These are phyloP conservation scores for Eucalyptus fibrosa DNA, from an alignment of 345 rosid genomes.

Conservation along the genomic window DNA sequence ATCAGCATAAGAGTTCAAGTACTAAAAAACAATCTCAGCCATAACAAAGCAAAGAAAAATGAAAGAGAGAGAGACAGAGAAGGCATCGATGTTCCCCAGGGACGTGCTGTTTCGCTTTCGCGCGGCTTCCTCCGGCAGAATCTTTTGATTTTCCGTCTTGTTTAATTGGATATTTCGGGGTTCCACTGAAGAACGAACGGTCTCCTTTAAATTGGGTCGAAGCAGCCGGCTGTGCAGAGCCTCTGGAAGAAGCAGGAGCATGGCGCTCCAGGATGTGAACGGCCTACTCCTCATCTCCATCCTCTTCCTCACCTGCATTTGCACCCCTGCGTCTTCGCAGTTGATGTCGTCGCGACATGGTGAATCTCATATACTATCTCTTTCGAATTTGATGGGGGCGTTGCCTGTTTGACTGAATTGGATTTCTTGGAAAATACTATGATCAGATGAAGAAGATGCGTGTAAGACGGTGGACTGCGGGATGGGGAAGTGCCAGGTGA, in stretches of 20 bases:
- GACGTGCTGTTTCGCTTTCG: not conserved
- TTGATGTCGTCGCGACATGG: not conserved
- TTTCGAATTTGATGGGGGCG: not conserved
- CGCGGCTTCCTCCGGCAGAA: not conserved
- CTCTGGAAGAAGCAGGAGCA: not conserved
- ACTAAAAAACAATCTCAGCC: not conserved
- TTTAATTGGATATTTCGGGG: not conserved
- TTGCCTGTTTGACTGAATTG: not conserved
- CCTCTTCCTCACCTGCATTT: not conserved
- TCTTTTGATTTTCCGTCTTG: not conserved
- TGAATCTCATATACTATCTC: not conserved
- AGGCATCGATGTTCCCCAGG: not conserved
- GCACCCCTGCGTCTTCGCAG: not conserved
- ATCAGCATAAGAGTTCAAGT: not conserved
- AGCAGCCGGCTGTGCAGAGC: not conserved
- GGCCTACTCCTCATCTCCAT: not conserved
- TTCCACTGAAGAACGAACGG: not conserved
- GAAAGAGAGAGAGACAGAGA: not conserved
- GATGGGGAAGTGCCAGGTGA: constrained; percentile 16
- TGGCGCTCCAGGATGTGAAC: not conserved
- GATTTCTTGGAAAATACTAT: not conserved
- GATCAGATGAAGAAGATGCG: not conserved
- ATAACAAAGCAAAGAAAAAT: not conserved
- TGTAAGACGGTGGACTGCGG: constrained; percentile 8
- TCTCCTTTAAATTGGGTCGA: not conserved